Base-by-base conservation (phyloP, 192 early-diverging fungal genomes). In the Jimgerdemannia lactiflua region DNA sequence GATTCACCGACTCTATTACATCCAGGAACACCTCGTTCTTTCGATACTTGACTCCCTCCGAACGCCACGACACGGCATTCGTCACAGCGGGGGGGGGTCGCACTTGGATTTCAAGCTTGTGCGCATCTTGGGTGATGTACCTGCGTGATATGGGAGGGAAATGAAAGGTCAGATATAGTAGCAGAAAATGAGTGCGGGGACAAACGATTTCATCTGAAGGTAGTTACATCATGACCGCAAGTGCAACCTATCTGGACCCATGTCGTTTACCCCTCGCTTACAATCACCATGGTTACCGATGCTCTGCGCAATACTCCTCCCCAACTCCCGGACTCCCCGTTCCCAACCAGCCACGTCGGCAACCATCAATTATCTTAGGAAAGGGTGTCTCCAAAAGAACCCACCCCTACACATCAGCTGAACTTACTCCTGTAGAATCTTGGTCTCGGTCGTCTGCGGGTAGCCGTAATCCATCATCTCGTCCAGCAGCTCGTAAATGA, bases 121-220 rank as follows among this genome's bases (percentile, higher is more conserved):
- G 93, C 70, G 94, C 94, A 82, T 99, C 98, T 82, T 98, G 98
- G 39, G 96, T 98, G 79, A 98, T 99, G 76, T 99, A 97, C 76
- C 91, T 83, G 70, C 43, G 20, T n/a, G 59, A 20, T 20, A 18
- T n/a, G 8, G 39, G 29, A 59, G 6, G 49, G 49, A 14, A 10
- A 59, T 18, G 72, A 43, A 20, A n/a, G 18, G 20, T 63, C 66
- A 64, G 44, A n/a, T n/a, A 65, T 18, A 54, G 42, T 8, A 69
- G 49, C 3, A 42, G 1, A 18, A 66, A 70, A 29, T 29, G 0
- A 29, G 29, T 29, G 29, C 29, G 29, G 29, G 29, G 29, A 29
- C 29, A 29, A 29, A 29, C 29, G 29, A 29, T 29, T 29, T 29
- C 29, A 29, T 29, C 29, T 29, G 29, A 29, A 29, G 29, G 29